Percentiles rank a stretch among this genome's conserved stretches.
phyloP scores from a whole-genome alignment of 2,329 filamentous ascomycete genomes.

The Pyrenophora teres region DNA sequence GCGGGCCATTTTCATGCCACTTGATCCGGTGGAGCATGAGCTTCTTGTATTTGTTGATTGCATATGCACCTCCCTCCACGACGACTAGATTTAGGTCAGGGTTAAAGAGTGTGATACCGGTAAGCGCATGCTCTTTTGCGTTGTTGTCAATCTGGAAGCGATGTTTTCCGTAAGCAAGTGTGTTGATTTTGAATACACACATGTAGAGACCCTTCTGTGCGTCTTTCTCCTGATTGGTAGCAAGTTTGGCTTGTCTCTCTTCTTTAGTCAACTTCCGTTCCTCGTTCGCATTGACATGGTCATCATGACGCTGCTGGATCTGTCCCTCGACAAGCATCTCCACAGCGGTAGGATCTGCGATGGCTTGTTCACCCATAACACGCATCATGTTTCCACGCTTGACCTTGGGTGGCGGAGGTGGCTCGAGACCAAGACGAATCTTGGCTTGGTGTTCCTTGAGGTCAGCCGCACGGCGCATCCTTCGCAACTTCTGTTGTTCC shows the following conservation, averaged over 20 bases:
- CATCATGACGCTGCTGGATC: conserved; percentile 81
- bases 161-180: conserved; percentile 88
- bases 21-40: conserved; percentile 92
- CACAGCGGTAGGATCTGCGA: conserved; percentile 96
- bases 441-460: conserved; percentile 97
- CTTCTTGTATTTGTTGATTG: conserved; percentile 84
- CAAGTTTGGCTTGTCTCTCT: conserved; percentile 81
- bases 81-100: conserved; percentile 87
- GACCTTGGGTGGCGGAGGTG: conserved; percentile 90
- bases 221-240: conserved; percentile 82
- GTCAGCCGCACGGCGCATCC: conserved; percentile 88
- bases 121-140: conserved; percentile 84
- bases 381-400: conserved; percentile 98
- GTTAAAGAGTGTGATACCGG: conserved; percentile 89
- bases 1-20: conserved; percentile 86
- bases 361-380: conserved; percentile 86
- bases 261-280: conserved; percentile 88
- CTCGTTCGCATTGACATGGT: conserved; percentile 79
- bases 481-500: conserved; percentile 87
- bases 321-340: conserved; percentile 92
- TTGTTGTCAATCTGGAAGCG: conserved; percentile 93
- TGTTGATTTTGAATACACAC: conserved; percentile 86
- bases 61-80: conserved; percentile 86
- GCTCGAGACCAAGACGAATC: conserved; percentile 85
- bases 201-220: conserved; percentile 83